Evolutionary conservation across 140 eudicot species (phyloP).

Genomic region (Erigeron philadelphicus): DNA sequence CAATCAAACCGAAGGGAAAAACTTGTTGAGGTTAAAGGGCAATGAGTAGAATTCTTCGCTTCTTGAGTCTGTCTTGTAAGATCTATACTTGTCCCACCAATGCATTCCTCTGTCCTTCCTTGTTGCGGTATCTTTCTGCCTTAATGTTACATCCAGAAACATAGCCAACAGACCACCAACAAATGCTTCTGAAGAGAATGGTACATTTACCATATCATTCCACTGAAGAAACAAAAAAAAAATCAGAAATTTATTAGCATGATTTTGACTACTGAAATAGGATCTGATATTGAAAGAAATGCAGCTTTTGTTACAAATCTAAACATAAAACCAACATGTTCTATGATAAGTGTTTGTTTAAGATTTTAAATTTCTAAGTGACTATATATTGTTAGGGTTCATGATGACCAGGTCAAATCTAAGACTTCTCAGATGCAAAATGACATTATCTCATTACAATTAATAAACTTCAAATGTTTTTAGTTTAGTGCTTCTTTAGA

Average conservation of each 20-base stretch:
- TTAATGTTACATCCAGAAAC: constrained; percentile 64
- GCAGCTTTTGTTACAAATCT: background rate
- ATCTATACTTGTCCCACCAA: constrained; percentile 87
- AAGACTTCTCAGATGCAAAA: background rate
- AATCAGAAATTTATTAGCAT: constrained; percentile 5
- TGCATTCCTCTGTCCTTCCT: constrained; percentile 91
- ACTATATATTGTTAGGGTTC: background rate
- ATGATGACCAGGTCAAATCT: constrained; percentile 10
- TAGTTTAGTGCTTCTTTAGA: constrained; percentile 8
- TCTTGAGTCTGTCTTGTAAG: constrained; percentile 81
- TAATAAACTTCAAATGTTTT: background rate
- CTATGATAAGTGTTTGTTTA: background rate
- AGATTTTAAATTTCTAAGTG: too few relatives aligned
- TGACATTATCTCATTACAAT: background rate
- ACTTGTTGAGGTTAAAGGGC: constrained; percentile 91
- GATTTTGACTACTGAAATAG: constrained; percentile 16
- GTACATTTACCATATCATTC: constrained; percentile 85
- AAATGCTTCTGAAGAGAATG: constrained; percentile 82
- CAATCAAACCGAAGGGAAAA: constrained; percentile 80
- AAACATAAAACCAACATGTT: constrained; percentile 7
- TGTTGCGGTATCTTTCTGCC: constrained; percentile 53
- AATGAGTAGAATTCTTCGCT: constrained; percentile 90
- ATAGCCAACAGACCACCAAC: constrained; percentile 72
- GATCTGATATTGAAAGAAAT: constrained; percentile 4
- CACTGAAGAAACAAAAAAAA: constrained; percentile 39